A percentile compares a stretch with the other conserved stretches of the same genome.
These are phyloP conservation scores for Cystofilobasidium capitatum DNA, from an alignment of 768 basidiomycete species.

Conservation along the genomic window DNA sequence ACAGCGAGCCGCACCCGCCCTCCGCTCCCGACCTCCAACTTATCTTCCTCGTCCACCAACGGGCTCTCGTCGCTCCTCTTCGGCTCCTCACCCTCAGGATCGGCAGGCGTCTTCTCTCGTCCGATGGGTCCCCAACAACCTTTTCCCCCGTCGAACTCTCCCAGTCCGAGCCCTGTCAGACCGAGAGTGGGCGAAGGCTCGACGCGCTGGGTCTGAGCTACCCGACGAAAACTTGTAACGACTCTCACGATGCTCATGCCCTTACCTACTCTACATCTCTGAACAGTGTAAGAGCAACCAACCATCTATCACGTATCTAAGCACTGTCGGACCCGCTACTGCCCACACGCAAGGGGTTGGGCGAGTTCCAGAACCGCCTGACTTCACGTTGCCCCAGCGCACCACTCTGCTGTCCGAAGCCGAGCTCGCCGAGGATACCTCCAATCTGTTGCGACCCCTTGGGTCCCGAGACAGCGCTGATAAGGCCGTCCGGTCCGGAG, in stretches of 20 bases:
- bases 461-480: conserved; percentile 14
- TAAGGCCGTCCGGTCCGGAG: conserved; percentile 27
- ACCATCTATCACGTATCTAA: no score
- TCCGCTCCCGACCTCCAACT: not conserved
- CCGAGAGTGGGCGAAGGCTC: no score
- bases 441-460: conserved; percentile 10
- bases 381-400: conserved; percentile 8
- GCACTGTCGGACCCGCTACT: no score
- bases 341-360: no score
- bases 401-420: conserved; percentile 10
- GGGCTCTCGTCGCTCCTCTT: conserved; percentile 1
- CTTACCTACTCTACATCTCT: no score
- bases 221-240: no score
- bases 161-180: no score
- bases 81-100: not conserved
- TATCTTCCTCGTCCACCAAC: not conserved
- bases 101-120: not conserved
- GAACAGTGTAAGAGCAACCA: no score
- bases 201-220: no score
- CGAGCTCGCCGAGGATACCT: conserved; percentile 18
- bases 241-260: no score
- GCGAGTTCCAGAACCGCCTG: conserved; percentile 22
- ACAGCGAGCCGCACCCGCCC: not conserved
- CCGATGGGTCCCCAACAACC: not conserved
- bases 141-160: no score